Percentiles rank a stretch among this genome's conserved stretches.
phyloP scores from a whole-genome alignment of 352 stramenopile genomes.

The Phytophthora idaei region DNA sequence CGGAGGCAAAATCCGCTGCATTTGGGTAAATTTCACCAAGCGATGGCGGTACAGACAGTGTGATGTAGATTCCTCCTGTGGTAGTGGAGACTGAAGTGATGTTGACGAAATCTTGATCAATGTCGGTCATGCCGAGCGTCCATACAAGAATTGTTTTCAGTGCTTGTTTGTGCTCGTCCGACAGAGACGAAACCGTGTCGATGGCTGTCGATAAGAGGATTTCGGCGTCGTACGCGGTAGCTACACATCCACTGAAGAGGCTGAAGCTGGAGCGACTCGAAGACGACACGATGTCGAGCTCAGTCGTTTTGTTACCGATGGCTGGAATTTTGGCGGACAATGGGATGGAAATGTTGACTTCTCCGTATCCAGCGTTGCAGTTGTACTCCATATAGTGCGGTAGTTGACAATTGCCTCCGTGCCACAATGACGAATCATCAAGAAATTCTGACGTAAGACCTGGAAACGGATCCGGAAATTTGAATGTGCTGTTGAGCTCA shows the following conservation, averaged over 20 bases:
- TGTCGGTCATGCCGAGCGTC: slow-evolving; percentile 32
- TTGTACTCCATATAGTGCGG: slow-evolving; percentile 41
- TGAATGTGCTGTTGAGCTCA: slow-evolving; percentile 31
- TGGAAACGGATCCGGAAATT: slow-evolving; percentile 24
- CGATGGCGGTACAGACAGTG: slow-evolving; percentile 27
- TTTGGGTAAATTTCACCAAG: slow-evolving; percentile 29
- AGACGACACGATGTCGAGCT: slow-evolving; percentile 29
- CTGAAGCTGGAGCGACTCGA: slow-evolving; percentile 20
- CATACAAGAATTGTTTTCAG: slow-evolving; percentile 27
- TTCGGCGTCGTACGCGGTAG: slow-evolving; percentile 31
- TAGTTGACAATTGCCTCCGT: slow-evolving; percentile 25
- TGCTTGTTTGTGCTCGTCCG: slow-evolving; percentile 9
- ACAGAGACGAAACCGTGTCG: slow-evolving; percentile 12
- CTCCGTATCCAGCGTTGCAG: slow-evolving; percentile 33
- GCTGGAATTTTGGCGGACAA: slow-evolving; percentile 13
- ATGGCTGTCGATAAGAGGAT: slow-evolving; percentile 23
- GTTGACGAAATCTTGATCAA: slow-evolving; percentile 31
- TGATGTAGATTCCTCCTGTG: slow-evolving; percentile 25
- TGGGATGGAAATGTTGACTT: slow-evolving; percentile 36
- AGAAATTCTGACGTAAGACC: slow-evolving; percentile 23
- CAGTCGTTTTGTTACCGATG: slow-evolving; percentile 7
- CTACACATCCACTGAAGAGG: slow-evolving; percentile 34
- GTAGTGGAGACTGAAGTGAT: slow-evolving; percentile 17
- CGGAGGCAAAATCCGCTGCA: slow-evolving; percentile 18
- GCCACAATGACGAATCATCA: slow-evolving; percentile 29